Base-by-base conservation (phyloP, 371 early-diverging fungal species). In the Haplosporangium sp. region DNA sequence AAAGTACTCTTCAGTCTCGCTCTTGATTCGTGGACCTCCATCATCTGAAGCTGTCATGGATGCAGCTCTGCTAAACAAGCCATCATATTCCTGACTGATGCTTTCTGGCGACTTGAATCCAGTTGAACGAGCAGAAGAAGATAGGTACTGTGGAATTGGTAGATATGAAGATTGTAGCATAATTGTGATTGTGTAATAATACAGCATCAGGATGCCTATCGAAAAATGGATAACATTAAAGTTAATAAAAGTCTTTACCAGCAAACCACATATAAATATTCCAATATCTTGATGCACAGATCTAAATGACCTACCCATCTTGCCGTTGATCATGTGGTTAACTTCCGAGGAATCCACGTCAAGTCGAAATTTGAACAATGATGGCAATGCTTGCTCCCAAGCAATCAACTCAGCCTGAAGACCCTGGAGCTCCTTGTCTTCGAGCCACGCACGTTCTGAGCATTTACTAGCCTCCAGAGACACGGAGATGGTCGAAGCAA, bases 161-260 rank as follows among this genome's bases (percentile, higher is more conserved):
- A 79, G 79, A 58, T 71, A 79, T 4, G 74, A 62, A 11, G 71
- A 60, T 48, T 79, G 79, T 1, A 79, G 67, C 71, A 79, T 60
- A 20, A 79, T 63, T 3, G 71, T 79, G 42, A 79, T 79, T 3
- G 79, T 79, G 53, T 79, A 79, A 40, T 79, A 79, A n/a, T 37
- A 40, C 69, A 71, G 60, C 38, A 58, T 64, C 48, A 79, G 10
- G 6, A 65, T 27, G 34, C 71, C 79, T 79, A 71, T 44, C 13
- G 44, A 19, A 48, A 17, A 48, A 17, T 17, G 48, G 17, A 17
- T 10, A 48, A 48, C 44, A 13, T 8, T 10, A 44, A 10, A 10
- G 13, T 44, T 13, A 44, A 44, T 44, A 47, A 17, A 17, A 38
- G 47, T 27, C 27, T 27, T 27, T 27, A 53, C 4, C 27, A 17